phyloP scores from a whole-genome alignment of 2,329 filamentous ascomycete genomes.

The Pleomassaria siparia region DNA sequence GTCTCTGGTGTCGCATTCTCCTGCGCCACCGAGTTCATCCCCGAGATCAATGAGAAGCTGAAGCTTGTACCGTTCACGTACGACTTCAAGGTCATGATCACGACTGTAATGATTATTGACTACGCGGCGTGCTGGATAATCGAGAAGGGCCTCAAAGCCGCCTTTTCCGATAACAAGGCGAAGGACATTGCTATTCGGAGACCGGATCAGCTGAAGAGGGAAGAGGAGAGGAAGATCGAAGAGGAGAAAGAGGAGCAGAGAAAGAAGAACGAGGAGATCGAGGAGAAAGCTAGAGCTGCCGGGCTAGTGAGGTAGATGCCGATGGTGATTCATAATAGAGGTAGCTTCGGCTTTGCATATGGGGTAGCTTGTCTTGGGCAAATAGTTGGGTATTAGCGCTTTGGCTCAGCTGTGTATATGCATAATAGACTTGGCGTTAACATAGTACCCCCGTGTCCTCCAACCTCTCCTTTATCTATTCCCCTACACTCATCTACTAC shows the following conservation, averaged over 20 bases:
- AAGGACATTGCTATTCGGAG: constrained; percentile 89
- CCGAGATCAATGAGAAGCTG: constrained; percentile 91
- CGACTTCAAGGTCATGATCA: constrained; percentile 89
- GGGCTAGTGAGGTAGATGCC: background rate
- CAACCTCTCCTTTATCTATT: too few relatives aligned
- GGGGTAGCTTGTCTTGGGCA: background rate
- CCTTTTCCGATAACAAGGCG: constrained; percentile 89
- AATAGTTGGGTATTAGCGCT: background rate
- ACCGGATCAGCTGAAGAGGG: constrained; percentile 80
- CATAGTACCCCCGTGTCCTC: too few relatives aligned
- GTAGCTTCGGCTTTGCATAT: background rate
- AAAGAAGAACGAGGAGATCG: constrained; percentile 36
- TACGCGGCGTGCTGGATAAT: constrained; percentile 85
- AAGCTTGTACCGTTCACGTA: constrained; percentile 85
- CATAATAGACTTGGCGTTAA: constrained; percentile 2
- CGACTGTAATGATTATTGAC: constrained; percentile 80
- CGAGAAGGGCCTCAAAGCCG: constrained; percentile 78
- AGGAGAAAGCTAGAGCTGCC: constrained; percentile 17
- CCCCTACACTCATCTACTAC: too few relatives aligned
- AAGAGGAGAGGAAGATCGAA: constrained; percentile 67
- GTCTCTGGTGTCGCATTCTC: constrained; percentile 90
- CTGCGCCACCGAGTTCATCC: constrained; percentile 92
- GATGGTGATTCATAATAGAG: background rate
- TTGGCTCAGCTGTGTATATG: background rate
- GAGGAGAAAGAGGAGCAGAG: constrained; percentile 48